Base-by-base conservation (phyloP, 2,329 filamentous ascomycete species). In the Bisporella sp. region DNA sequence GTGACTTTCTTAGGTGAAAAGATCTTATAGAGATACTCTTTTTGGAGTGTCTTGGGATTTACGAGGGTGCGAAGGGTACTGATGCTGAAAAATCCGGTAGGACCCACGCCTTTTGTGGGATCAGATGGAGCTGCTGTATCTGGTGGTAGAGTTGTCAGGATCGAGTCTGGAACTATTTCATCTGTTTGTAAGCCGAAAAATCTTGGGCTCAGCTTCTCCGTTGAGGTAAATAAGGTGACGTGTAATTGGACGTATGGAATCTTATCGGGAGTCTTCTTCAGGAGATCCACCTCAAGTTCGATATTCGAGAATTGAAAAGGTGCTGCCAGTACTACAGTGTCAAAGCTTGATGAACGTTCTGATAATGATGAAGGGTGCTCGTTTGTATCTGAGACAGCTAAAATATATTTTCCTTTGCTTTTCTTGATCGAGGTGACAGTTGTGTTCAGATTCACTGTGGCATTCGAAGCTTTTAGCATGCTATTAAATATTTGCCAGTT, bases 401-500 rank as follows among this genome's bases (percentile, higher is more conserved):
- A 59, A 5, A 65, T 57, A 58, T 82, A 84, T 56, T 71, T 75
- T 4, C 70, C 67, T 13, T 45, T 45, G 42, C 72, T 68, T 48
- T 78, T 73, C 1, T 69, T 65, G 46, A 95, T 79, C 4, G 71
- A 72, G 0, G 75, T 73, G 1, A 96, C 85, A 0, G 79, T 74
- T 0, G 85, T 87, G 60, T 91, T 86, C 29, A 87, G 71, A 39
- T 73, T 70, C 5, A 91, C 57, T 0, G 72, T 68, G 0, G 87
- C 82, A 3, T 75, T 70, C 1, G 88, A 85, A 1, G 73, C 70
- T 37, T 78, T 73, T 1, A 92, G 71, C 86, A 96, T 95, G 42
- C 76, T 71, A n/a, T 84, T 77, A 64, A 99, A 99, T 49, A 99
- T 96, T 60, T 81, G 83, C 90, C 91, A 97, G 67, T 97, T 99